Evolutionary conservation across 495 filamentous ascomycete species (phyloP).

Genomic region (Viridothelium virens): DNA sequence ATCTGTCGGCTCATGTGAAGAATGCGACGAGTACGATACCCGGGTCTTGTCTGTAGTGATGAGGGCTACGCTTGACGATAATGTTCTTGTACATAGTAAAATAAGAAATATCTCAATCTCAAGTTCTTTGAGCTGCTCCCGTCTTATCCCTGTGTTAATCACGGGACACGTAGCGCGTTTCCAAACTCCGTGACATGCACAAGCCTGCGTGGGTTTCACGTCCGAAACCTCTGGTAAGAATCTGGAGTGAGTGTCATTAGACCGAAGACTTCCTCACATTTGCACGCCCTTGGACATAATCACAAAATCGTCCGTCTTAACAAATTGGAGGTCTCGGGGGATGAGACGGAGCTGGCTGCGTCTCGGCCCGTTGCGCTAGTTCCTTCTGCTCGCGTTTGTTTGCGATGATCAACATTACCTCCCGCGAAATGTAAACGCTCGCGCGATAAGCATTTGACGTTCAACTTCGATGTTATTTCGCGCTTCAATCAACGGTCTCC

Average conservation of each 20-base stretch:
- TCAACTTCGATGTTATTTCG: neutral
- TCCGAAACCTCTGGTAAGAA: neutral
- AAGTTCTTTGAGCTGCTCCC: no score
- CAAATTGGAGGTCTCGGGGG: neutral
- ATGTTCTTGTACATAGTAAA: no score
- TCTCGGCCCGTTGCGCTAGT: neutral
- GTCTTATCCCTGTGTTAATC: neutral
- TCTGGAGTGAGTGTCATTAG: neutral
- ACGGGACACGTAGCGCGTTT: neutral
- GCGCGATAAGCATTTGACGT: conserved; percentile 39
- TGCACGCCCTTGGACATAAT: neutral
- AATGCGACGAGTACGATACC: conserved; percentile 6
- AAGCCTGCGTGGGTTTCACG: neutral
- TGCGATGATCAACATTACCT: conserved; percentile 1
- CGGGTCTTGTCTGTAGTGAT: neutral
- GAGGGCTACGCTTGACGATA: neutral
- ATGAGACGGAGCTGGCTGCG: neutral
- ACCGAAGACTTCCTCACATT: neutral
- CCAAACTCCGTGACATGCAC: no score
- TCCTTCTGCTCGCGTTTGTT: conserved; percentile 1
- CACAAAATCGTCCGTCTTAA: neutral
- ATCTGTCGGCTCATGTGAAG: neutral
- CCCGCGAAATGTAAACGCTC: neutral
- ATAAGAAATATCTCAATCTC: no score
- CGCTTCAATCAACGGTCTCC: neutral